Percentiles rank a stretch among this genome's conserved stretches.
These are phyloP conservation scores for Kluyveromyces starmeri DNA, from an alignment of 805 yeast genomes.

Conservation along the genomic window DNA sequence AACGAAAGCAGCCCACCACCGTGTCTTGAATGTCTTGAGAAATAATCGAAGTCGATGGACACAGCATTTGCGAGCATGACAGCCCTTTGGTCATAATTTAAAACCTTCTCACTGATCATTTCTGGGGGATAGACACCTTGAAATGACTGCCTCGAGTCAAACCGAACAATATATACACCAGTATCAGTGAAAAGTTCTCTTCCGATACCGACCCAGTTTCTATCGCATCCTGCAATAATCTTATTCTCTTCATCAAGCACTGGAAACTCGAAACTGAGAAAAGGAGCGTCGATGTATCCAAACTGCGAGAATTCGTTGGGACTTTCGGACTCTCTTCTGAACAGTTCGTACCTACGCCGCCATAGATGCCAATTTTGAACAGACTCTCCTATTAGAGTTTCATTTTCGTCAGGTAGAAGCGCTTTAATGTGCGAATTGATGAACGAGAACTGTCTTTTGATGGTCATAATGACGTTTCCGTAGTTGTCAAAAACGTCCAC, in stretches of 20 bases:
- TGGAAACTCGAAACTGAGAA: slow-evolving; percentile 80
- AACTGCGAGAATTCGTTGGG: slow-evolving; percentile 50
- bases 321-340: slow-evolving; percentile 36
- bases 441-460: slow-evolving; percentile 76
- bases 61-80: slow-evolving; percentile 80
- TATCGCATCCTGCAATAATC: slow-evolving; percentile 68
- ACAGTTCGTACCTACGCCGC: slow-evolving; percentile 83
- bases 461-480: slow-evolving; percentile 53
- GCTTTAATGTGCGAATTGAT: slow-evolving; percentile 84
- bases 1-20: slow-evolving; percentile 34
- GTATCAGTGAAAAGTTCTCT: slow-evolving; percentile 91
- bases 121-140: slow-evolving; percentile 46
- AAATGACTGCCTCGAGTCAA: slow-evolving; percentile 62
- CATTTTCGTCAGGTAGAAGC: slow-evolving; percentile 41
- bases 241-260: slow-evolving; percentile 49
- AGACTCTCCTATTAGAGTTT: slow-evolving; percentile 63
- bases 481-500: slow-evolving; percentile 61
- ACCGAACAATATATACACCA: slow-evolving; percentile 79
- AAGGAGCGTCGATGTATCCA: slow-evolving; percentile 81
- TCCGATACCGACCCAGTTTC: slow-evolving; percentile 94
- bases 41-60: slow-evolving; percentile 91
- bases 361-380: slow-evolving; percentile 93
- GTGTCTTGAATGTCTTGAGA: slow-evolving; percentile 78
- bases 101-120: slow-evolving; percentile 27
- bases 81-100: slow-evolving; percentile 78